phyloP scores from a whole-genome alignment of 1,139 yeast species.

The Geotrichum reessii region DNA sequence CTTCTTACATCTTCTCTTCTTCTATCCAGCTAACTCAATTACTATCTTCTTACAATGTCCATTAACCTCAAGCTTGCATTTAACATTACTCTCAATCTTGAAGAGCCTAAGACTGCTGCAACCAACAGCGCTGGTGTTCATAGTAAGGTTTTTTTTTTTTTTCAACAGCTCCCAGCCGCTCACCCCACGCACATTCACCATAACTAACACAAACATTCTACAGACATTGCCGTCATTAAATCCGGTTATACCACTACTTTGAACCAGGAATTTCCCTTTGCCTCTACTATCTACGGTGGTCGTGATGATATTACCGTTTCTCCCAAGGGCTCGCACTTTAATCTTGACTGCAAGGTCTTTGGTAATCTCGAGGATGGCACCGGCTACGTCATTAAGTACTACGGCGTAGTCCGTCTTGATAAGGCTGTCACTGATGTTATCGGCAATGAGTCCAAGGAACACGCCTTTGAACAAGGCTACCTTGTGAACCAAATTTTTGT shows the following conservation, averaged over 20 bases:
- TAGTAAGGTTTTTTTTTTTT: constrained; percentile 2
- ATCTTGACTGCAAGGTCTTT: constrained; percentile 48
- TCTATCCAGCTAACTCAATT: neutral
- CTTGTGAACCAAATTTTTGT: constrained; percentile 46
- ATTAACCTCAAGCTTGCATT: constrained; percentile 17
- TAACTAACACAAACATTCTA: neutral
- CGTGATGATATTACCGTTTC: constrained; percentile 45
- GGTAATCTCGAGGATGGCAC: constrained; percentile 41
- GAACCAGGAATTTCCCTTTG: constrained; percentile 36
- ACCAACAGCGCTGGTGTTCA: constrained; percentile 9
- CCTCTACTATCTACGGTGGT: constrained; percentile 37
- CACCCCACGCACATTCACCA: neutral
- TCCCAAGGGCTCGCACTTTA: constrained; percentile 21
- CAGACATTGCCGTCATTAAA: constrained; percentile 28
- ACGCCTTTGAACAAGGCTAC: constrained; percentile 44
- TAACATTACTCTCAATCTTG: constrained; percentile 13
- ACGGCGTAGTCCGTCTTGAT: constrained; percentile 43
- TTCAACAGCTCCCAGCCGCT: neutral
- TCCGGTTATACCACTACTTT: constrained; percentile 38
- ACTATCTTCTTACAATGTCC: constrained; percentile 1
- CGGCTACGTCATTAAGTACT: constrained; percentile 37
- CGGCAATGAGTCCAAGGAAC: constrained; percentile 31
- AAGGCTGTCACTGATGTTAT: constrained; percentile 39
- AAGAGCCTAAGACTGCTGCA: constrained; percentile 8
- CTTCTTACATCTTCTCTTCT: too few relatives aligned